Evolutionary conservation across 1,284 basidiomycete genomes (phyloP), one percentile per base, ranked within the genome.

Genomic region (Melampsora americana): DNA sequence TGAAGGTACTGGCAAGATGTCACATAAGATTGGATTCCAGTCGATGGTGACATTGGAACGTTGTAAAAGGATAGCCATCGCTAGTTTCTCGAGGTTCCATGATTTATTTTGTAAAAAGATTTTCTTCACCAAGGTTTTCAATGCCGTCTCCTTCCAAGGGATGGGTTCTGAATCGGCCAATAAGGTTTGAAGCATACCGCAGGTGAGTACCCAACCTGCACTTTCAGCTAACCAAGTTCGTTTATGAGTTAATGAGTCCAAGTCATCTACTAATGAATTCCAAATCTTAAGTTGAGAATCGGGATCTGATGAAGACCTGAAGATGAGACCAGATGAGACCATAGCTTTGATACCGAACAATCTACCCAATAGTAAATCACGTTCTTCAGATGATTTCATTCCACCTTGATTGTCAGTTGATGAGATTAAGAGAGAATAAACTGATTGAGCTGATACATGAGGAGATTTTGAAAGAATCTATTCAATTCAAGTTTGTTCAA

Each of bases 331-430:
- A 18, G 82, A 82, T 42, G 80, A 80, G 1, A 82, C 79, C 23
- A 83, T 79, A 23, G 79, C 78, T 74, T 81, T 80, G 32, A 83
- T 78, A 12, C 81, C 82, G 64, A 83, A 83, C 23, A 83, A 77
- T 60, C 81, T 80, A 16, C 82, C 82, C 74, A 83, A 83, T 68
- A 81, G 79, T 39, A 79, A 77, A 59, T 83, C 81, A 64, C 82
- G 80, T 64, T 80, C 79, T 76, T 83, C 82, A 28, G 80, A 79
- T 7, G 81, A 79, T 42, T 78, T 81, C 16, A 80, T 78, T 2
- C 78, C 78, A n/a, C 73, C 73, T 61, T 78, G 66, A 26, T 79
- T 71, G 39, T 79, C 78, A 2, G 81, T 80, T 42, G 81, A 78
- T 44, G 80, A 79, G 65, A 72, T 2, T 7, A 72, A 64, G 18